Evolutionary conservation across 1,139 yeast species (phyloP).

Genomic region (Protomyces lactucae-debilis): DNA sequence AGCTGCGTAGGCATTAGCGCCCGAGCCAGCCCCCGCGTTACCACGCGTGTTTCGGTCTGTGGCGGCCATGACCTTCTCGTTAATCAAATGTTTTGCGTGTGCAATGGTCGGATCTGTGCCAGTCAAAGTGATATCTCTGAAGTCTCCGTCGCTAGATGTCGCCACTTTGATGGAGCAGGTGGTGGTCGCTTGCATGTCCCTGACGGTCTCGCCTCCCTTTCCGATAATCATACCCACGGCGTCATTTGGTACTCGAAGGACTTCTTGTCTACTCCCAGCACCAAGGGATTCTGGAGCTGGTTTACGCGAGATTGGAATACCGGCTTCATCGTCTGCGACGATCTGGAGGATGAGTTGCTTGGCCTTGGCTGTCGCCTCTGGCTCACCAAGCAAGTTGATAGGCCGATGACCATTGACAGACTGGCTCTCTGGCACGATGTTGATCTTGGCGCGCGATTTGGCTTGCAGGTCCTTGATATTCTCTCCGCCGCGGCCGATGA

Average conservation of each 20-base stretch:
- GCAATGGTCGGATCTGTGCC: slow-evolving; percentile 29
- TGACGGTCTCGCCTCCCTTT: slow-evolving; percentile 28
- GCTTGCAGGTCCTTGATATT: slow-evolving; percentile 32
- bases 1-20: background rate
- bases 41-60: slow-evolving; percentile 8
- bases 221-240: slow-evolving; percentile 30
- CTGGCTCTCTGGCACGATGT: slow-evolving; percentile 29
- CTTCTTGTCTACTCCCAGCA: slow-evolving; percentile 16
- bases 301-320: slow-evolving; percentile 19
- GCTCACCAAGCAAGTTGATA: slow-evolving; percentile 28
- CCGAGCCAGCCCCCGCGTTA: background rate
- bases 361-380: slow-evolving; percentile 28
- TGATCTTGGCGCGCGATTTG: slow-evolving; percentile 29
- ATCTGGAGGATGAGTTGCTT: slow-evolving; percentile 28
- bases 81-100: slow-evolving; percentile 22
- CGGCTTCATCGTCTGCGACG: slow-evolving; percentile 27
- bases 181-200: slow-evolving; percentile 26
- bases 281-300: slow-evolving; percentile 23
- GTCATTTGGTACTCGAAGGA: slow-evolving; percentile 25
- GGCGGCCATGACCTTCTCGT: slow-evolving; percentile 24
- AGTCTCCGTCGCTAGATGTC: slow-evolving; percentile 13
- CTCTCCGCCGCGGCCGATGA: slow-evolving; percentile 33
- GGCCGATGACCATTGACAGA: slow-evolving; percentile 30
- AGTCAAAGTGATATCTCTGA: slow-evolving; percentile 24
- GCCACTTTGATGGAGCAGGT: slow-evolving; percentile 27